Conservation (phyloP, 2,329 filamentous ascomycete genomes). For the Pseudocercospora musae region DNA sequence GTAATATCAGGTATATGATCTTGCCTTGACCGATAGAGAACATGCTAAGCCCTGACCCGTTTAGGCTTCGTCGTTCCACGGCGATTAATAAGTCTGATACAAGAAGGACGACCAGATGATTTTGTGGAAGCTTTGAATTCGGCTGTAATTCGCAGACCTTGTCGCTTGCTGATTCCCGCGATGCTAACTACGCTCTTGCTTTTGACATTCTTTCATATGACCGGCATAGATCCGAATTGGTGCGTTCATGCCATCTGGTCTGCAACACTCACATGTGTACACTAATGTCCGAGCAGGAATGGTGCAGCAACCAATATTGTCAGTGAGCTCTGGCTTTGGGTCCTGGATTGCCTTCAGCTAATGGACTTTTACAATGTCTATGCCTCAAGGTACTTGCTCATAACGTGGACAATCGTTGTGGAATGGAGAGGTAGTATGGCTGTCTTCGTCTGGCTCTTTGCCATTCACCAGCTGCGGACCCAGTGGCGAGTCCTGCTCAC, state of each 20-base stretch:
- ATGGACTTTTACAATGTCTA: slow-evolving; percentile 15
- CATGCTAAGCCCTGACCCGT: neutral
- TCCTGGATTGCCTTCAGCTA: slow-evolving; percentile 55
- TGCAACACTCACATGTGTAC: neutral
- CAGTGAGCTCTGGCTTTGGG: slow-evolving; percentile 50
- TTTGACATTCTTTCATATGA: slow-evolving; percentile 52
- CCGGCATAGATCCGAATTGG: slow-evolving; percentile 28
- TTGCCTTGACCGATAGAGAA: neutral
- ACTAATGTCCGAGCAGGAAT: neutral
- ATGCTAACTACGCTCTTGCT: slow-evolving; percentile 54
- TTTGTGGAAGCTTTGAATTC: slow-evolving; percentile 45
- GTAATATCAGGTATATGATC: slow-evolving; percentile 42
- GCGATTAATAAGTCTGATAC: slow-evolving; percentile 38
- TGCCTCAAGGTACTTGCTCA: slow-evolving; percentile 20
- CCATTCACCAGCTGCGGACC: slow-evolving; percentile 38
- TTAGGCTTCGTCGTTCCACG: slow-evolving; percentile 47
- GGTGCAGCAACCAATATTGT: slow-evolving; percentile 38
- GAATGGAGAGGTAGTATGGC: slow-evolving; percentile 63
- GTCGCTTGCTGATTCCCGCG: slow-evolving; percentile 50
- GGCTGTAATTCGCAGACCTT: slow-evolving; percentile 49
- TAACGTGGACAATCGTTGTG: slow-evolving; percentile 59
- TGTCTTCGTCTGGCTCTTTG: slow-evolving; percentile 55
- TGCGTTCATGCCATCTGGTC: neutral
- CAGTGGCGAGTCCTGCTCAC: slow-evolving; percentile 15
- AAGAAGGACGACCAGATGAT: slow-evolving; percentile 32